A percentile compares a stretch with the other conserved stretches of the same genome.
Evolutionary conservation across 768 basidiomycete species (phyloP).

Genomic region (Naganishia randhawae): DNA sequence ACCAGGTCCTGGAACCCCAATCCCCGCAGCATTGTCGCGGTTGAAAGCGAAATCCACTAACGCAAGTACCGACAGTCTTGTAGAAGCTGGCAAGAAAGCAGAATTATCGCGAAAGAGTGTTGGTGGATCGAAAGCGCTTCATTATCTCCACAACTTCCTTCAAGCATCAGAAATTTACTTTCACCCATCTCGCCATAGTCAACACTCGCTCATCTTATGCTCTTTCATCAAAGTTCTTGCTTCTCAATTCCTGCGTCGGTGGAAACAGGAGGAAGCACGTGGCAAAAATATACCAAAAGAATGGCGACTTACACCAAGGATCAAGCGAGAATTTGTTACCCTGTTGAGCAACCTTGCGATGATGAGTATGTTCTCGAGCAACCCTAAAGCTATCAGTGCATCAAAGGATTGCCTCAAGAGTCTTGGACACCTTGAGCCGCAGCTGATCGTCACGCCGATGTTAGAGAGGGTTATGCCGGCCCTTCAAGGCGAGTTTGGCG

Average conservation of each 20-base stretch:
- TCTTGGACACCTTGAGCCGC: constrained; percentile 78
- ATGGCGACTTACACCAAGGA: constrained; percentile 69
- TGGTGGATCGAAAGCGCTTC: constrained; percentile 79
- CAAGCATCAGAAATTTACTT: constrained; percentile 86
- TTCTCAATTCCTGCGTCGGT: constrained; percentile 79
- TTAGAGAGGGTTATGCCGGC: constrained; percentile 80
- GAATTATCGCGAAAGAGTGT: constrained; percentile 60
- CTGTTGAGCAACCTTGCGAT: constrained; percentile 74
- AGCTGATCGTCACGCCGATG: constrained; percentile 73
- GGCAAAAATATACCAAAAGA: constrained; percentile 77
- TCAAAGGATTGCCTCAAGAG: constrained; percentile 77
- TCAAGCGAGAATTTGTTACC: constrained; percentile 80
- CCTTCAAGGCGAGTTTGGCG: constrained; percentile 48
- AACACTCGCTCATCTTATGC: constrained; percentile 61
- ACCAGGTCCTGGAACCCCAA: constrained; percentile 54
- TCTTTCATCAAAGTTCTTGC: constrained; percentile 76
- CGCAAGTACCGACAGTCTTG: constrained; percentile 44
- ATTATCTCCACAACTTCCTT: constrained; percentile 77
- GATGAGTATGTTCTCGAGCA: constrained; percentile 86
- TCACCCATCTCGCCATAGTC: constrained; percentile 81
- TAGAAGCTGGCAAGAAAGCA: constrained; percentile 43
- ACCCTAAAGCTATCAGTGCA: constrained; percentile 67
- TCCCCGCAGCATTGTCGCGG: constrained; percentile 54
- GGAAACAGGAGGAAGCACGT: constrained; percentile 64
- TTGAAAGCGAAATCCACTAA: constrained; percentile 51